These are phyloP conservation scores for Chalciporus sp. DNA, from an alignment of 1,284 basidiomycete species.

Conservation along the genomic window DNA sequence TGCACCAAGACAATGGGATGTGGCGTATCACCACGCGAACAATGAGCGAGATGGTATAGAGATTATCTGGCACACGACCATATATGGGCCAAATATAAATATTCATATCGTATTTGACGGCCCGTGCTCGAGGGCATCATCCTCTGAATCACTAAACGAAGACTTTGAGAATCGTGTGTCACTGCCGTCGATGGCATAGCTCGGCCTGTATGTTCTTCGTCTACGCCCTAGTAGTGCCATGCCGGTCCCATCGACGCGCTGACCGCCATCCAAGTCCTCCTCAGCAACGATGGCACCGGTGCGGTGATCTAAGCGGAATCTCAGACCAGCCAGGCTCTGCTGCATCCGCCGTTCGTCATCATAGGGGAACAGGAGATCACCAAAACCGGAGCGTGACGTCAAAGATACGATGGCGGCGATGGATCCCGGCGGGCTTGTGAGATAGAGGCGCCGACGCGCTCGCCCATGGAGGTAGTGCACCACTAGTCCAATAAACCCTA, in stretches of 20 bases:
- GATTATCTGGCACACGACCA: neutral
- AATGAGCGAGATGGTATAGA: neutral
- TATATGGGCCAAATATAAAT: neutral
- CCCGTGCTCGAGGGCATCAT: neutral
- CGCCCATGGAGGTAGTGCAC: slow-evolving; percentile 50
- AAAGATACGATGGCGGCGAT: slow-evolving; percentile 57
- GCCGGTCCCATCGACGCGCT: slow-evolving; percentile 10
- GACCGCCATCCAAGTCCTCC: slow-evolving; percentile 16
- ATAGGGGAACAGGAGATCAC: slow-evolving; percentile 60
- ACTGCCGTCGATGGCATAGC: slow-evolving; percentile 7
- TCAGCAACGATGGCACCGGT: slow-evolving; percentile 65
- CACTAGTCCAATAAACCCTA: slow-evolving; percentile 47
- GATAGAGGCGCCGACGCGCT: slow-evolving; percentile 50
- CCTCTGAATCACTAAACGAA: slow-evolving; percentile 3
- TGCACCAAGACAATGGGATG: too few relatives aligned
- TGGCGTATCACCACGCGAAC: neutral
- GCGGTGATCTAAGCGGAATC: slow-evolving; percentile 57
- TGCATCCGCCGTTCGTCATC: slow-evolving; percentile 48
- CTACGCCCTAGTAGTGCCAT: slow-evolving; percentile 18
- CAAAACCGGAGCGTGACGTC: slow-evolving; percentile 63
- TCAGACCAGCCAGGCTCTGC: slow-evolving; percentile 51
- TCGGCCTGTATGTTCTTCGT: slow-evolving; percentile 7
- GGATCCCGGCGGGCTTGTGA: slow-evolving; percentile 59
- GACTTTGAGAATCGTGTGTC: slow-evolving; percentile 1
- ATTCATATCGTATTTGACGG: neutral